Percentiles rank a stretch among this genome's conserved stretches.
Conservation (phyloP, 2,329 filamentous ascomycete genomes). For the Colletotrichum sp. region DNA sequence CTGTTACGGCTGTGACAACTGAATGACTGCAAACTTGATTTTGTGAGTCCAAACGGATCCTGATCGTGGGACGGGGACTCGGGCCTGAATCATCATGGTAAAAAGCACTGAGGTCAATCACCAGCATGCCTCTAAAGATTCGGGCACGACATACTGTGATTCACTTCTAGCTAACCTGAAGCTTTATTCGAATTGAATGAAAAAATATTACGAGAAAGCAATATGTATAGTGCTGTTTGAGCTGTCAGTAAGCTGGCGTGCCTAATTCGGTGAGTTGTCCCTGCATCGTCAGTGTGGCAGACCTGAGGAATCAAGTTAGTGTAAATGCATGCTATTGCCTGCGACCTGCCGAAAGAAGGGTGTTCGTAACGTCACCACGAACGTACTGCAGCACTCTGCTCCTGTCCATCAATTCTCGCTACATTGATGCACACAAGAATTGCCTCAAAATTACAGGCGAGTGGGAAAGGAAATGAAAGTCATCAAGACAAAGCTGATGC, state of each 20-base stretch:
- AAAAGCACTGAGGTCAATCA: neutral
- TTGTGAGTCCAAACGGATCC: neutral
- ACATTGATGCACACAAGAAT: neutral
- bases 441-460: neutral
- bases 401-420: neutral
- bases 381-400: neutral
- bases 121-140: neutral
- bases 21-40: neutral
- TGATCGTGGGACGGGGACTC: fast-evolving
- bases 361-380: neutral
- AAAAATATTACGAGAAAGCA: neutral
- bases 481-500: neutral
- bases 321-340: neutral
- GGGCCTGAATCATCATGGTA: neutral
- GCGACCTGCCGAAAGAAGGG: neutral
- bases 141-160: neutral
- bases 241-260: neutral
- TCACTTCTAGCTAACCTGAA: neutral
- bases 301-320: neutral
- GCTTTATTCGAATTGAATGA: fast-evolving
- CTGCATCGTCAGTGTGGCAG: neutral
- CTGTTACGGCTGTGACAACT: neutral
- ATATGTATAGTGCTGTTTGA: neutral
- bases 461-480: neutral
- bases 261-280: neutral